Base-by-base conservation (phyloP, 2,329 filamentous ascomycete species). In the Onygenales sp. region DNA sequence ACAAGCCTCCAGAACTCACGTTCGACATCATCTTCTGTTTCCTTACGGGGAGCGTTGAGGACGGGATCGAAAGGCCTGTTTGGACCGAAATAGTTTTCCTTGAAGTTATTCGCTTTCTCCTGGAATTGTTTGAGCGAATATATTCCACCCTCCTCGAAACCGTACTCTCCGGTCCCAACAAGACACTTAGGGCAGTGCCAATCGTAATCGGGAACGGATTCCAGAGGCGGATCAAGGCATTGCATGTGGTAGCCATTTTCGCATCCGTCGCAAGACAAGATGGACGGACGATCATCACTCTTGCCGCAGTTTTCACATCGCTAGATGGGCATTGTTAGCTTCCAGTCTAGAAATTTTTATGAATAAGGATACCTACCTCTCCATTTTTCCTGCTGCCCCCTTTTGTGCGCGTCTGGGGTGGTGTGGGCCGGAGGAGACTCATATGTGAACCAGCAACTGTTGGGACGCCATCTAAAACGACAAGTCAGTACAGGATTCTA, bases 111-210 rank as follows among this genome's bases (percentile, higher is more conserved):
- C 5, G 93, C 93, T 68, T 92, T 95, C 66, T 96, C 89, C 68
- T 98, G 93, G 67, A 98, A 98, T 63, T 95, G 88, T 63, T 87
- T 90, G 31, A 98, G 76, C 0, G 93, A 98, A 70, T 98, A 98
- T 21, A 96, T 80, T 3, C 91, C 91, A 27, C 93, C 93, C 69
- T 98, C 93, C 66, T 97, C 92, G 57, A 98, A 98, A 0, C 93
- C 93, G 63, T 95, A 98, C 60, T 97, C 90, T 41, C 92, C 91
- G 54, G 95, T 95, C 46, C 93, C 93, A 27, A 98, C 93, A 31
- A 98, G 80, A 67, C 93, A 98, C 64, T 90, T 83, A 0, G 93
- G 87, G 61, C 93, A 98, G 66, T 97, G 92, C 93, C 93, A 98
- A 64, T 97, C 93, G 51, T 84, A 79, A 27, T 93, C 87, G 0